Percentiles rank a stretch among this genome's conserved stretches.
These are phyloP conservation scores for Rhodotorula diobovata DNA, from an alignment of 768 basidiomycete species.

Conservation along the genomic window DNA sequence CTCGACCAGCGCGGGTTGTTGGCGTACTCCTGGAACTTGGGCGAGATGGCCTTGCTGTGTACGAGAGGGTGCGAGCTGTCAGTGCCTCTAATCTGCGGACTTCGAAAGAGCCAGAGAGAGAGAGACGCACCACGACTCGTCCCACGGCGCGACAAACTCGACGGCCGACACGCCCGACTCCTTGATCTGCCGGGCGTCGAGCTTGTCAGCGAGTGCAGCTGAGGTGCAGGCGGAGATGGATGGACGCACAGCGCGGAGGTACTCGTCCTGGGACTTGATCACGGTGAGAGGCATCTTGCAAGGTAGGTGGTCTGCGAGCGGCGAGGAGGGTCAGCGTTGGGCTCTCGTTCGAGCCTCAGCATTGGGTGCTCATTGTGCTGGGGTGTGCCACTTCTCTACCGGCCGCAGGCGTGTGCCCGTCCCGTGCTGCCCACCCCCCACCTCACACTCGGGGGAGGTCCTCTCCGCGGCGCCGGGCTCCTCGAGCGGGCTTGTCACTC, in stretches of 20 bases:
- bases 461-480: no score
- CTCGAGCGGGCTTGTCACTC: background rate
- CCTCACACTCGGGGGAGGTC: no score
- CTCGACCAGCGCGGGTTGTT: constrained; percentile 4
- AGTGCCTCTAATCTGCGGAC: background rate
- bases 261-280: constrained; percentile 23
- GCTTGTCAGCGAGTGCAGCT: background rate
- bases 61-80: background rate
- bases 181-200: constrained; percentile 9
- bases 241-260: constrained; percentile 23
- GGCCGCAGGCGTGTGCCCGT: no score
- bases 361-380: no score
- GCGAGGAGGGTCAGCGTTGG: background rate
- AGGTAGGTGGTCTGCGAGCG: background rate
- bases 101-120: background rate
- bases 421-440: no score
- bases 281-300: constrained; percentile 30
- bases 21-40: constrained; percentile 20
- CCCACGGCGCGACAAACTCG: constrained; percentile 36
- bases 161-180: constrained; percentile 7
- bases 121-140: constrained; percentile 26
- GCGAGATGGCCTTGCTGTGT: constrained; percentile 31
- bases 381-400: no score
- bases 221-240: background rate
- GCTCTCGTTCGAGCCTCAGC: no score